Base-by-base conservation (phyloP, 1,284 basidiomycete species). In the Ceratorhiza oryzae-sativae region DNA sequence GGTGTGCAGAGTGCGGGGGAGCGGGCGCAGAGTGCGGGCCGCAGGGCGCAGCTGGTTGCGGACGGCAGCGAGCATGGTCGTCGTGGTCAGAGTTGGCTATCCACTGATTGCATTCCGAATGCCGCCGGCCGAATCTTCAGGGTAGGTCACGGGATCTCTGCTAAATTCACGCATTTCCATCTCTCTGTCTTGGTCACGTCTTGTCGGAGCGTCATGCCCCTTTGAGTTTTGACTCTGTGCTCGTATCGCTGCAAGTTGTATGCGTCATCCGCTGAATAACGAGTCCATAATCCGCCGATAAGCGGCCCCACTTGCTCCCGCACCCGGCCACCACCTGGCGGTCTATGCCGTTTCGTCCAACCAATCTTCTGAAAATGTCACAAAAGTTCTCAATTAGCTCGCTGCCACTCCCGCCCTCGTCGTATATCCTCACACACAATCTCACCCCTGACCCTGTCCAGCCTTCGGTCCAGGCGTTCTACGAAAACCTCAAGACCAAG, bases 401-500 rank as follows among this genome's bases (percentile, higher is more conserved):
- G 2, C 84, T 94, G 32, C 91, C 91, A 18, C 83, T 93, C 2
- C 86, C 90, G 0, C 83, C 86, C 0, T 76, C 84, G 2, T 80
- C 86, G 2, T 84, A 87, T 53, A 82, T 89, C 30, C 82, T 94
- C 71, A 89, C 86, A 13, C 85, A 88, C 77, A 87, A 88, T 72
- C 86, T 95, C 61, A 90, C 86, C 0, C 86, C 92, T 2, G 92
- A 94, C 76, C 82, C 86, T 0, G 79, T 83, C 53, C 87, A 77
- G 12, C 83, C 86, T 0, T 84, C 86, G 1, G 82, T 85, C 0
- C 77, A 84, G 3, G 80, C 79, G 0, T 89, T 91, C 75, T 83
- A 85, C 46, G 80, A 82, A 0, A 79, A 83, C 46, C 84, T 89
- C 63, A 78, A 77, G 15, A 83, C 81, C 25, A 82, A 80, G 13